These are phyloP conservation scores for Phlebiopsis gigantea DNA, from an alignment of 768 basidiomycete genomes.

Conservation along the genomic window DNA sequence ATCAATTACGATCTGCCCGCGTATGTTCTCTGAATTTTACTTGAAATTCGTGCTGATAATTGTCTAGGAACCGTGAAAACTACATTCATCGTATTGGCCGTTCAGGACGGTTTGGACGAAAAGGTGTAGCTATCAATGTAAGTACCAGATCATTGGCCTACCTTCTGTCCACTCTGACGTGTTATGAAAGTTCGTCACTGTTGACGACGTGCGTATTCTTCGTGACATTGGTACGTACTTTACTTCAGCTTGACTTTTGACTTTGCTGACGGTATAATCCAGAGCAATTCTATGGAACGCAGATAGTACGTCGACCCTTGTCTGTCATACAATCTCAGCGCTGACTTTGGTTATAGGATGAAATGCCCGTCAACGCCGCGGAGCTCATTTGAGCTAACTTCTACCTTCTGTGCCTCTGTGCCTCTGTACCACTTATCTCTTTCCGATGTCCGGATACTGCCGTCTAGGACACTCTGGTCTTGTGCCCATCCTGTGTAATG, in stretches of 20 bases:
- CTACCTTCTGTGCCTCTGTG: slow-evolving; percentile 8
- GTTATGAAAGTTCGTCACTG: slow-evolving; percentile 74
- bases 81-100: slow-evolving; percentile 99
- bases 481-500: slow-evolving; percentile 5
- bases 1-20: slow-evolving; percentile 96
- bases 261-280: slow-evolving; percentile 3
- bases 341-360: slow-evolving; percentile 57
- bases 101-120: slow-evolving; percentile 96
- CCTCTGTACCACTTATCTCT: slow-evolving; percentile 15
- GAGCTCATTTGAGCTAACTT: slow-evolving; percentile 69
- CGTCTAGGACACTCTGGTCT: not conserved
- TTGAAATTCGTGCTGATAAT: not conserved
- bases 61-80: slow-evolving; percentile 86
- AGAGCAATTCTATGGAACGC: slow-evolving; percentile 97
- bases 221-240: slow-evolving; percentile 83
- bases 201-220: slow-evolving; percentile 93
- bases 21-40: slow-evolving; percentile 40
- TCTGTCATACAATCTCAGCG: not conserved
- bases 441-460: slow-evolving; percentile 14
- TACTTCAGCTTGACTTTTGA: not conserved
- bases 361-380: slow-evolving; percentile 98
- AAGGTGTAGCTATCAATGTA: slow-evolving; percentile 99
- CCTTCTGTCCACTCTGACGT: not conserved
- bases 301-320: slow-evolving; percentile 55
- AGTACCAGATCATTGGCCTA: slow-evolving; percentile 21